Evolutionary conservation across 345 rosid species (phyloP), one percentile per base, ranked within the genome.

Genomic region (Gossypium raimondii): DNA sequence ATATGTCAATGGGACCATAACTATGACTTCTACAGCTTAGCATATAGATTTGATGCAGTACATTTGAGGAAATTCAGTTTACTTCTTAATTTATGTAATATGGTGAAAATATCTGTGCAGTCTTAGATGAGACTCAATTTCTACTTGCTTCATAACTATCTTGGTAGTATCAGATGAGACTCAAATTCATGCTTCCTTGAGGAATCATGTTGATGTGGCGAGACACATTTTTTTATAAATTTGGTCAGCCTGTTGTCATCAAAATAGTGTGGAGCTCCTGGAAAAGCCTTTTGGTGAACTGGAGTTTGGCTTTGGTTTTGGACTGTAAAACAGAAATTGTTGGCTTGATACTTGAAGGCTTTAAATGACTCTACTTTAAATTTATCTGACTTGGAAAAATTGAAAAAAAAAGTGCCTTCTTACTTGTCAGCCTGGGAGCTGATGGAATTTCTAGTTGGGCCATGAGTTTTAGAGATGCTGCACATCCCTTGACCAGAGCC

Each of bases 1-100:
- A 16, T 52, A 51, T 69, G 58, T 70, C 47, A 52, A 38, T 51
- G 60, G 47, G 60, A 70, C 47, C 56, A 29, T 70, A 50, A 3
- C 45, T 69, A 69, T 52, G 59, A 3, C 47, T 70, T 70, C 17
- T 27, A 70, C 24, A 7, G 70, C 29, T 18, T 43, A 66, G n/a
- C 70, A 10, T 43, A 11, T 66, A 43, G 27, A 66, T 51, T 65
- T 43, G 52, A n/a, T 44, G 70, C 43, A 14, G 20, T 45, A 13
- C 22, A 67, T 22, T 25, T 56, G 3, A 14, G 41, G 45, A 17
- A 41, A 17, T 41, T 41, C 9, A 2, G 16, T n/a, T n/a, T 64
- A 4, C 55, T 20, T 64, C 16, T 20, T 67, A 67, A 68, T 25
- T 24, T 68, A 48, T 68, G 24, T 50, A 25, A 11, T 68, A 50